Percentiles rank a stretch among this genome's conserved stretches.
phyloP scores from a whole-genome alignment of 371 early-diverging fungal species.

The Rhizopus delemar region DNA sequence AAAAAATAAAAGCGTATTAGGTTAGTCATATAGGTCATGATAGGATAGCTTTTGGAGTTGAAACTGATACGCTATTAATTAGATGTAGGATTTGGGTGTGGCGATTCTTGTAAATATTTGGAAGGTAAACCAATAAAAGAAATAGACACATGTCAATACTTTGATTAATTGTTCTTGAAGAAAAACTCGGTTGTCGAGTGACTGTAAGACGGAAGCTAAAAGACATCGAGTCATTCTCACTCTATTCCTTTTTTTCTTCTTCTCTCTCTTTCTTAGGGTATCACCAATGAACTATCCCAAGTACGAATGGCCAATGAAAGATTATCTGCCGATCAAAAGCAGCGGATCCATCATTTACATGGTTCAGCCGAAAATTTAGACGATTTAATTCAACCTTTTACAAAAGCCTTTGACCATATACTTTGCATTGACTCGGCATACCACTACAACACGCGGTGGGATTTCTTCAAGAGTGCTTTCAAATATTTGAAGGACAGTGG shows the following conservation, averaged over 20 bases:
- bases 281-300: conserved; percentile 48
- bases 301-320: conserved; percentile 29
- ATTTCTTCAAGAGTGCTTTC: conserved; percentile 42
- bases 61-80: neutral
- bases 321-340: neutral
- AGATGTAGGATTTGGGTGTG: conserved; percentile 60
- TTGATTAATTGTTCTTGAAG: conserved; percentile 13
- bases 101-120: conserved; percentile 48
- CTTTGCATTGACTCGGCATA: conserved; percentile 61
- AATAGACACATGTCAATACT: neutral
- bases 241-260: neutral
- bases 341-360: conserved; percentile 18
- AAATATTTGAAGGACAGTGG: conserved; percentile 23
- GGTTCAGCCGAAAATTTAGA: conserved; percentile 41
- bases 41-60: neutral
- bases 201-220: conserved; percentile 23
- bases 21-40: conserved; percentile 19
- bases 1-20: conserved; percentile 24
- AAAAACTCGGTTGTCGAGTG: conserved; percentile 26
- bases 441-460: conserved; percentile 56
- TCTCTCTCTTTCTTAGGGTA: conserved; percentile 30
- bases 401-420: conserved; percentile 39
- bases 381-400: conserved; percentile 1
- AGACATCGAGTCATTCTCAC: neutral
- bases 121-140: conserved; percentile 24